Percentiles rank a stretch among this genome's conserved stretches.
These are phyloP conservation scores for Mycena sanguinolenta DNA, from an alignment of 768 basidiomycete genomes.

Conservation along the genomic window DNA sequence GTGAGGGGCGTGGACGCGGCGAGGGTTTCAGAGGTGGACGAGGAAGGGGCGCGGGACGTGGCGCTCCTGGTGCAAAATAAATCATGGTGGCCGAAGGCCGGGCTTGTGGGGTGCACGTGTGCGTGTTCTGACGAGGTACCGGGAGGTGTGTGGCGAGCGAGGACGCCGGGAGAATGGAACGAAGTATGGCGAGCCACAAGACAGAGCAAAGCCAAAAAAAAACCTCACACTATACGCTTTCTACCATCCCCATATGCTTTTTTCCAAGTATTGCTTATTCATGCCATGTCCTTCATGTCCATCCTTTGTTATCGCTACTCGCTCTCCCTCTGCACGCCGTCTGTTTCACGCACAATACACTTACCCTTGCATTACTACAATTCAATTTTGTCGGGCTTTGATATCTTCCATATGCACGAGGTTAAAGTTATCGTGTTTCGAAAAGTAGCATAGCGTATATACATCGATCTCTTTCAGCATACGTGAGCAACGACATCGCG, in stretches of 20 bases:
- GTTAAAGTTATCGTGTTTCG: background rate
- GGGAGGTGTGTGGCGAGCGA: slow-evolving; percentile 13
- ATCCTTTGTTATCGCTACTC: slow-evolving; percentile 27
- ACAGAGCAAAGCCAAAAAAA: slow-evolving; percentile 15
- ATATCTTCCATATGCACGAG: background rate
- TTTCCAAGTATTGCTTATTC: slow-evolving; percentile 18
- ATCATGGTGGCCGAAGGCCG: background rate
- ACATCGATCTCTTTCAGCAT: background rate
- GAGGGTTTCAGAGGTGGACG: slow-evolving; percentile 41
- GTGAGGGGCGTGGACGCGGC: slow-evolving; percentile 47
- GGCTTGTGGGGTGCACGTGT: slow-evolving; percentile 16
- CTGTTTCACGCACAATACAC: slow-evolving; percentile 32
- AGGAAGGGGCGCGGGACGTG: slow-evolving; percentile 40
- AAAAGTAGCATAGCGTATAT: too few relatives aligned
- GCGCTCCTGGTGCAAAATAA: slow-evolving; percentile 8
- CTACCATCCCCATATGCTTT: slow-evolving; percentile 11
- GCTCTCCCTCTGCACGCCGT: slow-evolving; percentile 35
- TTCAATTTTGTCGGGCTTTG: slow-evolving; percentile 18
- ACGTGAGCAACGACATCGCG: too few relatives aligned
- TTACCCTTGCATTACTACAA: slow-evolving; percentile 33
- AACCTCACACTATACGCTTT: slow-evolving; percentile 4
- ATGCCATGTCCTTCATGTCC: slow-evolving; percentile 17
- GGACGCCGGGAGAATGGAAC: slow-evolving; percentile 2
- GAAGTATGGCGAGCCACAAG: slow-evolving; percentile 16
- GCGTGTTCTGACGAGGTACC: slow-evolving; percentile 21